Evolutionary conservation across 139 green algal genomes (phyloP), one percentile per base, ranked within the genome.

Genomic region (Prasinococcaceae sp.): DNA sequence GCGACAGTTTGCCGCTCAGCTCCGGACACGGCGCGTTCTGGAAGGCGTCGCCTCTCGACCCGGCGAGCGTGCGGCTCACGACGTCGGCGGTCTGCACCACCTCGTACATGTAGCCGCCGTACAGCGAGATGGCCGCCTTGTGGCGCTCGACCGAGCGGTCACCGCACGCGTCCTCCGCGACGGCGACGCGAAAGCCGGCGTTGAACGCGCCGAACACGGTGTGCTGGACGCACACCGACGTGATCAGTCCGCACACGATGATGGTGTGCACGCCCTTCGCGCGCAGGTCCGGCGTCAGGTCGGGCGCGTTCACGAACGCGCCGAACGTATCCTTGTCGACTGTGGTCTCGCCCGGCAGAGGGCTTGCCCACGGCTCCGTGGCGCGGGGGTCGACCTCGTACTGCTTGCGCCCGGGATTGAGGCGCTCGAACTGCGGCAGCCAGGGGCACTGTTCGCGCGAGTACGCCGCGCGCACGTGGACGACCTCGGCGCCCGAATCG

Each of bases 81-180:
- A n/a, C n/a, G n/a, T n/a, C n/a, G n/a, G n/a, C n/a, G n/a, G n/a
- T n/a, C n/a, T n/a, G n/a, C n/a, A n/a, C n/a, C n/a, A 49, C 40
- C 9, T 47, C 40, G 40, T 47, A 47, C 40, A 47, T 47, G 40
- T 47, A 47, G 9, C 26, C 40, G 40, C 6, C 40, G 9, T 47
- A 47, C 6, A 47, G 40, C 40, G 12, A 8, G 40, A 47, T 20
- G 6, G 40, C 40, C 25, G 40, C 40, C 14, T 47, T 22, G 9
- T 47, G 40, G 6, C 40, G 6, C 6, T 20, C 40, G 12, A 20
- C 6, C 25, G 20, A 29, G 25, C 40, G 6, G 26, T 47, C 40
- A 22, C 40, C 40, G 9, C 40, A 47, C 6, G 40, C 40, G 40
- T 47, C 40, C 6, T 47, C 20, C 9, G 40, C 40, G 40, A 6